A percentile compares a stretch with the other conserved stretches of the same genome.
phyloP scores from a whole-genome alignment of 208 protist species.

The Leptomonas seymouri region DNA sequence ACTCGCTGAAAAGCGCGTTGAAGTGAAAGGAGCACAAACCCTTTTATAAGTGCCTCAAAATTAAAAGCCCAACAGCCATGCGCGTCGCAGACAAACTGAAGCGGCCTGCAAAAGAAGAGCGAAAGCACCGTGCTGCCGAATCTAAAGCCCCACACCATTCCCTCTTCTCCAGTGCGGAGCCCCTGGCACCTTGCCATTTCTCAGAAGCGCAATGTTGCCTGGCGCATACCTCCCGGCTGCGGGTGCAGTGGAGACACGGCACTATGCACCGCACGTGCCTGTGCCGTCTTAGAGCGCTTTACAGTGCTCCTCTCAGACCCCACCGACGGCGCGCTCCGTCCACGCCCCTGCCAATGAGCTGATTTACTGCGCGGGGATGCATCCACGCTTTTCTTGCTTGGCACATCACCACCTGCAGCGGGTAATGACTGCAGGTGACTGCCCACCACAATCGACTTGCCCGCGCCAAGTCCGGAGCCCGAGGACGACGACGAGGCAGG shows the following conservation, averaged over 20 bases:
- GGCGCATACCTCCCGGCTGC: conserved; percentile 26
- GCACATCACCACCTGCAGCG: neutral
- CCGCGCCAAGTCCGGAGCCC: neutral
- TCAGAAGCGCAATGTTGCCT: conserved; percentile 48
- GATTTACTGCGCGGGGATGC: neutral
- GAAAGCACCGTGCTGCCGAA: too few relatives aligned
- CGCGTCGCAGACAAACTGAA: too few relatives aligned
- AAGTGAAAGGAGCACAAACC: too few relatives aligned
- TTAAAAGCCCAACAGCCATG: too few relatives aligned
- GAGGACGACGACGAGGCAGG: conserved; percentile 13
- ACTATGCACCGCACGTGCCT: neutral
- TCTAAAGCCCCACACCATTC: too few relatives aligned
- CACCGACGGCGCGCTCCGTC: neutral
- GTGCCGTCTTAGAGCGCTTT: conserved; percentile 12
- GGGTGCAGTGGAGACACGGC: conserved; percentile 1
- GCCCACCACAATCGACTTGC: conserved; percentile 25
- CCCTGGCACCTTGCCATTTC: neutral
- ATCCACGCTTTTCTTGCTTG: neutral
- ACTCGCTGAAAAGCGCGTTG: too few relatives aligned
- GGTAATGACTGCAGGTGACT: neutral
- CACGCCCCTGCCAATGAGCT: neutral
- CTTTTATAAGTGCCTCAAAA: too few relatives aligned
- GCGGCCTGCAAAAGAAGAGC: too few relatives aligned
- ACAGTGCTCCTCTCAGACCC: neutral
- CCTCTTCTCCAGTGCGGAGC: neutral